Evolutionary conservation across 139 green algal genomes (phyloP).

Genomic region (Microglena sp.): DNA sequence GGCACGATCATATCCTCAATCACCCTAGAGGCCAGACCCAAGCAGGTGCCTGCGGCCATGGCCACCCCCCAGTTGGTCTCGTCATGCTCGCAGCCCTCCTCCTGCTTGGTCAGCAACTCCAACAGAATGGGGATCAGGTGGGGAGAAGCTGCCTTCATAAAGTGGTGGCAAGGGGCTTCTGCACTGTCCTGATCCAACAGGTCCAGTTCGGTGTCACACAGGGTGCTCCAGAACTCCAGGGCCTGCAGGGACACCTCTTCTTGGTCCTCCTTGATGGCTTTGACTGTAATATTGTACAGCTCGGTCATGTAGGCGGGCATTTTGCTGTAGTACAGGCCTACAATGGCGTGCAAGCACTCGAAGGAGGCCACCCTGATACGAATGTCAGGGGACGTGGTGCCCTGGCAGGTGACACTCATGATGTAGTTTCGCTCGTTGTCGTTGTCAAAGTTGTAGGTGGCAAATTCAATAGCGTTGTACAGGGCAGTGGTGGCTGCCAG

Average conservation of each 20-base stretch:
- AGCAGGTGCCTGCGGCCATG: constrained; percentile 82
- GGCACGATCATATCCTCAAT: constrained; percentile 70
- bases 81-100: constrained; percentile 84
- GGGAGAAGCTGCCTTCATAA: constrained; percentile 71
- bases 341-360: constrained; percentile 87
- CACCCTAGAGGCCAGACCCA: constrained; percentile 68
- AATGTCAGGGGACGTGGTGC: constrained; percentile 53
- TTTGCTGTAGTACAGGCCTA: constrained; percentile 84
- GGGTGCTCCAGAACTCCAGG: constrained; percentile 91
- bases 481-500: constrained; percentile 84
- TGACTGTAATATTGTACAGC: constrained; percentile 86
- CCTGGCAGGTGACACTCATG: constrained; percentile 84
- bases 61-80: constrained; percentile 85
- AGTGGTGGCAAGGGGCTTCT: constrained; percentile 49
- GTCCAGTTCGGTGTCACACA: constrained; percentile 46
- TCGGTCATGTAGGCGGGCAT: constrained; percentile 89
- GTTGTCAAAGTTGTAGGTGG: constrained; percentile 89
- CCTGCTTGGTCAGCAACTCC: constrained; percentile 93
- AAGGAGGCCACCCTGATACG: constrained; percentile 74
- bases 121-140: constrained; percentile 87
- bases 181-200: constrained; percentile 40
- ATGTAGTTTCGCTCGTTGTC: constrained; percentile 90
- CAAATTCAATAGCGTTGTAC: constrained; percentile 91
- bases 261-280: constrained; percentile 72
- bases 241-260: constrained; percentile 88